A percentile compares a stretch with the other conserved stretches of the same genome.
phyloP scores from a whole-genome alignment of 805 yeast genomes.

The Candida easanensis region DNA sequence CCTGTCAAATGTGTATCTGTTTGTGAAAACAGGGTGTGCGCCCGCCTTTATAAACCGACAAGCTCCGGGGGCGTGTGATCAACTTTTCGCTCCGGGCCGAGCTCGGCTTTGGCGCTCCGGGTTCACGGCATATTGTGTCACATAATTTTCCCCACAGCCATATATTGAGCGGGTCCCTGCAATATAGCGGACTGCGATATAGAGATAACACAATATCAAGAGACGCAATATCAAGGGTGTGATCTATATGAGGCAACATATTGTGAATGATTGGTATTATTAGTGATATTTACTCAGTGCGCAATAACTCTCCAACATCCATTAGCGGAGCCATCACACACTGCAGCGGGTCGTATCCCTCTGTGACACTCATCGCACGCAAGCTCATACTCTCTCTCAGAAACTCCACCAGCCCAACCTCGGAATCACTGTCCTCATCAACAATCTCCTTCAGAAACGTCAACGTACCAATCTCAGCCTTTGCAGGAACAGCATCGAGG shows the following conservation, averaged over 20 bases:
- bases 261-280: too few species aligned
- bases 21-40: background rate
- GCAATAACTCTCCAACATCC: too few species aligned
- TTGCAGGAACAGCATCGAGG: slow-evolving; percentile 14
- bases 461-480: too few species aligned
- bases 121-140: too few species aligned
- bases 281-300: too few species aligned
- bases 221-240: too few species aligned
- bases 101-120: slow-evolving; percentile 2
- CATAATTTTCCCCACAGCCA: too few species aligned
- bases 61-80: background rate
- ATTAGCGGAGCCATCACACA: slow-evolving; percentile 9
- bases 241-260: too few species aligned
- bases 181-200: too few species aligned
- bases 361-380: slow-evolving; percentile 12
- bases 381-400: slow-evolving; percentile 21
- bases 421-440: slow-evolving; percentile 3
- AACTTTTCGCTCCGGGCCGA: background rate
- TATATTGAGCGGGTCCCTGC: too few species aligned
- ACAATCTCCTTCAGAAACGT: slow-evolving; percentile 3
- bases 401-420: slow-evolving; percentile 20
- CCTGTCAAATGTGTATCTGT: too few species aligned
- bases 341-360: slow-evolving; percentile 14
- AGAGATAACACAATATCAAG: too few species aligned
- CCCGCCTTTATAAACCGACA: background rate